phyloP scores from a whole-genome alignment of 2,329 filamentous ascomycete species.

The Sporothrix globosa region DNA sequence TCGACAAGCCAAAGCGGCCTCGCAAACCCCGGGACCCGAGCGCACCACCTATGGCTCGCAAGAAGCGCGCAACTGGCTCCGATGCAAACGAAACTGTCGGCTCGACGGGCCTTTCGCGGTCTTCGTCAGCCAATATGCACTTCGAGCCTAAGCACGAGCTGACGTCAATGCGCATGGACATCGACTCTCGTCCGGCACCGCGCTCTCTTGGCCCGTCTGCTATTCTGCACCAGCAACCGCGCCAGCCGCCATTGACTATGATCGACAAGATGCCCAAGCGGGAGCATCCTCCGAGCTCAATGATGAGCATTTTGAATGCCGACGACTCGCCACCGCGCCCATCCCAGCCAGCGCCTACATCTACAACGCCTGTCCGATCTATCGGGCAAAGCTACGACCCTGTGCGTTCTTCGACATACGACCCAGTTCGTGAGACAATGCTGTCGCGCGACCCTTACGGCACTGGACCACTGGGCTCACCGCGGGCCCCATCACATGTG shows the following conservation, averaged over 20 bases:
- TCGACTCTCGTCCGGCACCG: constrained; percentile 40
- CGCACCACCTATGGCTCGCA: constrained; percentile 57
- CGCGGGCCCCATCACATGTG: constrained; percentile 50
- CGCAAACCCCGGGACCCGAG: constrained; percentile 64
- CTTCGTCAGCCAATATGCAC: constrained; percentile 29
- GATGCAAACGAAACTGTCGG: constrained; percentile 2
- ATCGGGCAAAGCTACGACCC: constrained; percentile 88
- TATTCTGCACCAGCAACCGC: constrained; percentile 37
- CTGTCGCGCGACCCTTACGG: constrained; percentile 55
- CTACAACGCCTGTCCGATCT: constrained; percentile 57
- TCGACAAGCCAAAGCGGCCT: constrained; percentile 54
- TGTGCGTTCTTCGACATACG: constrained; percentile 74
- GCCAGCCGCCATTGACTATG: constrained; percentile 36
- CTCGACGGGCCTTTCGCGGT: constrained; percentile 25
- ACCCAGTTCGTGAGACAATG: constrained; percentile 66
- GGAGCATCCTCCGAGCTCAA: constrained; percentile 55
- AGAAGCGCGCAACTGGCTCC: constrained; percentile 50
- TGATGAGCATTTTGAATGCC: constrained; percentile 61
- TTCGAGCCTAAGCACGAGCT: constrained; percentile 45
- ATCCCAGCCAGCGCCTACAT: constrained; percentile 36
- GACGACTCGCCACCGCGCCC: constrained; percentile 53
- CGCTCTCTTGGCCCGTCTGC: constrained; percentile 37
- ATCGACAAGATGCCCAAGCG: constrained; percentile 56
- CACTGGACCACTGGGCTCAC: constrained; percentile 54
- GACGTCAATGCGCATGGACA: constrained; percentile 44